A percentile compares a stretch with the other conserved stretches of the same genome.
Conservation (phyloP, 228 moss, liverwort and hornwort species). For the Sphagnum fallax region DNA sequence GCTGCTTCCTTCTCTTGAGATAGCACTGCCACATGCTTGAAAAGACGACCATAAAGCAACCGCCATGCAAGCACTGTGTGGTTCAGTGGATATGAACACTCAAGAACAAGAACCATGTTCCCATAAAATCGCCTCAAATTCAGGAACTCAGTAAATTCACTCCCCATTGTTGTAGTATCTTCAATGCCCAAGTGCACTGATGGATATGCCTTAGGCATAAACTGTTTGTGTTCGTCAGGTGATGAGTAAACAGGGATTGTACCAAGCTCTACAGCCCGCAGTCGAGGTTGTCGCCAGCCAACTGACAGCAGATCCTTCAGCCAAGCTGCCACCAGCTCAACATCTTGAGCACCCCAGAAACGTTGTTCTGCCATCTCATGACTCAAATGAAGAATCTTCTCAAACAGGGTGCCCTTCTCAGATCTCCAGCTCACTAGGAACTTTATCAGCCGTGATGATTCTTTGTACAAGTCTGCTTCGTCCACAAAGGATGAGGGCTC, state of each 20-base stretch:
- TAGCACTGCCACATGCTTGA: conserved; percentile 87
- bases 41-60: conserved; percentile 82
- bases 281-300: conserved; percentile 74
- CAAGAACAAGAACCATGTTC: conserved; percentile 74
- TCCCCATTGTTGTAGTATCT: conserved; percentile 58
- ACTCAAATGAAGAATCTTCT: conserved; percentile 75
- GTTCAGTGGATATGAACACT: conserved; percentile 66
- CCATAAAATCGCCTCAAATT: conserved; percentile 84
- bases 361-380: conserved; percentile 70
- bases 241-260: conserved; percentile 27
- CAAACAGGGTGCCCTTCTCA: conserved; percentile 41
- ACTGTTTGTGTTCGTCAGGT: conserved; percentile 44
- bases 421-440: conserved; percentile 80
- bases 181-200: conserved; percentile 84
- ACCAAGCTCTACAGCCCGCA: conserved; percentile 66
- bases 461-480: conserved; percentile 70
- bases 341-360: conserved; percentile 70
- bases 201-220: conserved; percentile 56
- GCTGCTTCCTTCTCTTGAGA: conserved; percentile 57
- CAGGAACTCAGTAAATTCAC: conserved; percentile 75
- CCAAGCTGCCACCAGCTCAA: conserved; percentile 63
- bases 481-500: conserved; percentile 43
- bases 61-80: conserved; percentile 88
- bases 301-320: conserved; percentile 82
- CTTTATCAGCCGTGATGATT: conserved; percentile 40